Evolutionary conservation across 2,329 filamentous ascomycete species (phyloP), one percentile per base, ranked within the genome.

Genomic region (Claviceps arundinis): DNA sequence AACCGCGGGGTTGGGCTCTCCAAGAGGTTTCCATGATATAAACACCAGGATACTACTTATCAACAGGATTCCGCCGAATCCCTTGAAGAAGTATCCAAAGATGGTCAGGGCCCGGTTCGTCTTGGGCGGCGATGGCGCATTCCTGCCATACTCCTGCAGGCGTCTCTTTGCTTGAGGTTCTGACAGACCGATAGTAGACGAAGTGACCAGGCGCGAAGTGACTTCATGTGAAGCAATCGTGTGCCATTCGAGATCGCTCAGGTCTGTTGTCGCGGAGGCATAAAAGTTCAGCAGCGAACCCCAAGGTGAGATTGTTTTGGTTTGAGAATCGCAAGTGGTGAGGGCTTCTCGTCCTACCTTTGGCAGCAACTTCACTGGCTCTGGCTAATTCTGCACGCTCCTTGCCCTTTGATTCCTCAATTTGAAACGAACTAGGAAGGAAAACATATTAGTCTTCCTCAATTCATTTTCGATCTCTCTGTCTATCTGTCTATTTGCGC

Each of bases 21-120:
- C 85, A 0, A 90, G 76, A 0, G 86, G 87, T 56, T 79, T 82
- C 85, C 85, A 90, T 2, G 85, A 80, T 53, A 90, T 69, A 60
- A 89, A 88, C 48, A 90, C 85, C 2, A 90, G 73, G 38, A 89
- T 76, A 19, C 77, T 73, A 17, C 84, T 85, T 2, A 82, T 61
- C 6, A 89, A 73, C 3, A 90, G 73, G 49, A 91, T 79, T 1
- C 79, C 74, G 2, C 86, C 85, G 58, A 90, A 91, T 1, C 86
- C 86, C 57, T 82, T 83, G 68, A 89, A 89, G 59, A 89, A 81
- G 66, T 90, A 90, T 17, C 78, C 78, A 37, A 83, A 67, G 5
- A 81, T 73, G 55, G 78, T 79, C 44, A 71, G 70, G 45, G 81
- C 63, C 56, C 75, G 73, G 54, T 75, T 77, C 4, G 81, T 84